phyloP scores from a whole-genome alignment of 441 rosid species.

The Pelargonium myrrhifolium region DNA sequence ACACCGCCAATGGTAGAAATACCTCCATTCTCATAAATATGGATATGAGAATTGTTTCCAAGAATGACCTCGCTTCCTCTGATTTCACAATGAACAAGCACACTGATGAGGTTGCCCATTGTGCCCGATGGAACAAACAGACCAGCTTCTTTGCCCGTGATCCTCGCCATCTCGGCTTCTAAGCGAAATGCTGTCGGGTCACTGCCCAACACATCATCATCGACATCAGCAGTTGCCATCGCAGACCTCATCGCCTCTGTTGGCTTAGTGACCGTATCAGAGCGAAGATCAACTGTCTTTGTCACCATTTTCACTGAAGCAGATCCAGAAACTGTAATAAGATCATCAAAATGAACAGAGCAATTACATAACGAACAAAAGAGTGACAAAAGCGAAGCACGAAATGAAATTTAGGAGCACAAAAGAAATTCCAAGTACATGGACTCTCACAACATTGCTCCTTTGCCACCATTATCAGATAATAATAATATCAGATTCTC shows the following conservation, averaged over 20 bases:
- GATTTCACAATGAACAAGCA: constrained; percentile 75
- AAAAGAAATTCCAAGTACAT: neutral
- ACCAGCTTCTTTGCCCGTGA: constrained; percentile 76
- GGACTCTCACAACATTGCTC: constrained; percentile 15
- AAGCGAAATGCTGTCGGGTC: constrained; percentile 66
- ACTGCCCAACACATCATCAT: constrained; percentile 68
- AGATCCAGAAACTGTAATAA: constrained; percentile 10
- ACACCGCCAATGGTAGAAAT: constrained; percentile 83
- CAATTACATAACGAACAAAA: neutral
- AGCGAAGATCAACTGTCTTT: constrained; percentile 74
- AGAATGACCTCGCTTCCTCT: constrained; percentile 94
- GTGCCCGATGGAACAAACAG: constrained; percentile 91
- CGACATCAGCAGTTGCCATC: constrained; percentile 84
- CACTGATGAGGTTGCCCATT: constrained; percentile 90
- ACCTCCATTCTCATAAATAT: constrained; percentile 82
- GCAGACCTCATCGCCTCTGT: constrained; percentile 84
- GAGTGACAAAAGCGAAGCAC: neutral
- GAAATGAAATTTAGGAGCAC: constrained; percentile 2
- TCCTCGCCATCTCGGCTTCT: constrained; percentile 65
- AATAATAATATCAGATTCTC: neutral
- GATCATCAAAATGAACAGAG: neutral
- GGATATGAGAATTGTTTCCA: constrained; percentile 76
- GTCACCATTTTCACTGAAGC: constrained; percentile 46
- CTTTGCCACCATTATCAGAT: constrained; percentile 24
- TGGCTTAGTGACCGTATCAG: constrained; percentile 88